Evolutionary conservation across 768 basidiomycete genomes (phyloP).

Genomic region (Neoboletus magnificus): DNA sequence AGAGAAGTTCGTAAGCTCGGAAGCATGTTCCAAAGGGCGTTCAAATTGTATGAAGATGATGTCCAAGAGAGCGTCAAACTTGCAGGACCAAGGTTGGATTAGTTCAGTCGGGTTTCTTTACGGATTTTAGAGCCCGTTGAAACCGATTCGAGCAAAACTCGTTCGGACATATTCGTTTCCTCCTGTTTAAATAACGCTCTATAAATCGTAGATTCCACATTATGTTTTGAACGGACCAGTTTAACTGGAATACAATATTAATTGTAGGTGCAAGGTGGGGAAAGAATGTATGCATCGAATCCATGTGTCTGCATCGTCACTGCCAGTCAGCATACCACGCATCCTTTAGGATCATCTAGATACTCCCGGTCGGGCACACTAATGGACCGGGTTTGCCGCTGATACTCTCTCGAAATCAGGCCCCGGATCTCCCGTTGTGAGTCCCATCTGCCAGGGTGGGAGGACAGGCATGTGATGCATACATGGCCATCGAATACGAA

Average conservation of each 20-base stretch:
- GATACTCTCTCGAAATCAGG: slow-evolving; percentile 12
- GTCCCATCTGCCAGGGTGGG: slow-evolving; percentile 14
- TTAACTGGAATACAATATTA: slow-evolving; percentile 6
- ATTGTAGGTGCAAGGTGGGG: background rate
- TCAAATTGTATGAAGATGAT: slow-evolving; percentile 86
- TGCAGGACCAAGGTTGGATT: slow-evolving; percentile 64
- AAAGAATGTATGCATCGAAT: background rate
- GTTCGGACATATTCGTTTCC: background rate
- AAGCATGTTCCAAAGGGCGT: slow-evolving; percentile 93
- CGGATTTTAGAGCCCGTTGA: background rate
- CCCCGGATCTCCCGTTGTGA: slow-evolving; percentile 17
- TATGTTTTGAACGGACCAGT: background rate
- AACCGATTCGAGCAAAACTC: background rate
- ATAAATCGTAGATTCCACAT: slow-evolving; percentile 6
- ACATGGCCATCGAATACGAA: slow-evolving; percentile 30
- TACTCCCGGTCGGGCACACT: slow-evolving; percentile 10
- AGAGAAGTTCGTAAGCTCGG: slow-evolving; percentile 85
- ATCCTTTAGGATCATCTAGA: background rate
- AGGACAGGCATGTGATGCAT: slow-evolving; percentile 23
- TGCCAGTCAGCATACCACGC: slow-evolving; percentile 22
- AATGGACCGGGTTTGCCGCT: background rate
- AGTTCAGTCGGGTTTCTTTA: background rate
- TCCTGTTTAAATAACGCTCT: background rate
- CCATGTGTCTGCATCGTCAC: too few species aligned
- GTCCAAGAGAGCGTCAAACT: slow-evolving; percentile 75